phyloP scores from a whole-genome alignment of 2,329 filamentous ascomycete genomes.

The Eutypella sp. region DNA sequence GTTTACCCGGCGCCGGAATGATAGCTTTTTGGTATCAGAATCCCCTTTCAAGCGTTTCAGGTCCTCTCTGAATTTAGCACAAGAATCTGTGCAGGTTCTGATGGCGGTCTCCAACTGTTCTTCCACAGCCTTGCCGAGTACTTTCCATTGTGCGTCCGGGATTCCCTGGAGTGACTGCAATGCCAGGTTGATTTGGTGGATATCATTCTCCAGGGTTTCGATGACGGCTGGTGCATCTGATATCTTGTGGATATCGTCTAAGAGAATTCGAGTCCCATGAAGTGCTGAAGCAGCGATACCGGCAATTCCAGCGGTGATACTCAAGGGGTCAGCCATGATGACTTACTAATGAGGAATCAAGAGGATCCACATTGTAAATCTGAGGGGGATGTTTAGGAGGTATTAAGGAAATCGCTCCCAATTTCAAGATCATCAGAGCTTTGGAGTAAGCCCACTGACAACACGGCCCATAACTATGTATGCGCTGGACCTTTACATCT shows the following conservation, averaged over 20 bases:
- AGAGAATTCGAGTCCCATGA: constrained; percentile 24
- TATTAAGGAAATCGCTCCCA: neutral
- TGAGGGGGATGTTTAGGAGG: neutral
- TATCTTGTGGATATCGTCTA: constrained; percentile 27
- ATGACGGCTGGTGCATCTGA: constrained; percentile 28
- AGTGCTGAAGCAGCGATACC: constrained; percentile 25
- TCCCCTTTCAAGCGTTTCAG: constrained; percentile 23
- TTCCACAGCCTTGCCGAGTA: constrained; percentile 15
- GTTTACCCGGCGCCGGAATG: constrained; percentile 26
- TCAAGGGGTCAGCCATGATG: constrained; percentile 20
- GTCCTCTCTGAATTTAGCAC: constrained; percentile 23
- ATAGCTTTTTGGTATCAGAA: constrained; percentile 4
- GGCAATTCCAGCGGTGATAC: constrained; percentile 25
- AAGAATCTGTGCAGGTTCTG: constrained; percentile 23
- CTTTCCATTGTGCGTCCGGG: neutral
- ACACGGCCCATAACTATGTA: too few relatives aligned
- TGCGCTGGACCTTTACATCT: too few relatives aligned
- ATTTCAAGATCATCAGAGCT: too few relatives aligned
- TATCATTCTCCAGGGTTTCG: constrained; percentile 23
- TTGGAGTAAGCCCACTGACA: too few relatives aligned
- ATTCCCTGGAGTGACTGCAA: constrained; percentile 23
- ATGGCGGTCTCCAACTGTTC: constrained; percentile 24
- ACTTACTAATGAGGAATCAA: neutral
- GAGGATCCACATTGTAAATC: neutral
- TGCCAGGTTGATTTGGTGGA: constrained; percentile 21